Evolutionary conservation across 352 stramenopile genomes (phyloP), one percentile per base, ranked within the genome.

Genomic region (Peronosclerospora sorghi): DNA sequence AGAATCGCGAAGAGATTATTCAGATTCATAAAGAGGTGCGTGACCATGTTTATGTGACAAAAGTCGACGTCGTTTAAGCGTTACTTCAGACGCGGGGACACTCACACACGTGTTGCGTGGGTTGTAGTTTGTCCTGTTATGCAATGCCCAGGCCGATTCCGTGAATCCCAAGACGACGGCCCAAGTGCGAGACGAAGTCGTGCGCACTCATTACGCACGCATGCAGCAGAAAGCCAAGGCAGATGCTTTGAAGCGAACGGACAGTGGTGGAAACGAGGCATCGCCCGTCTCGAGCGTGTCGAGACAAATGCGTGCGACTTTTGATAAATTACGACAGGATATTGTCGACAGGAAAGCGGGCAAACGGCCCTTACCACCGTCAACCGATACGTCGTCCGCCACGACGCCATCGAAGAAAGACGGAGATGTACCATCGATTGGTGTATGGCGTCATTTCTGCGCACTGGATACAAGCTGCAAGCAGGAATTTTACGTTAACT

Each of bases 1-100:
- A 82, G 48, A 81, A 78, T 45, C 62, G 75, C 24, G 76, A 89
- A n/a, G 75, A 86, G 30, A 87, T 89, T 51, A 86, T 92, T 50
- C 73, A 86, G 46, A 83, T 86, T 41, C 79, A 92, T 62, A 92
- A 92, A 68, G 79, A 92, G 68, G 78, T 91, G 48, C 19, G 53
- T 8, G n/a, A n/a, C n/a, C n/a, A n/a, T n/a, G n/a, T n/a, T n/a
- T n/a, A n/a, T n/a, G n/a, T n/a, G n/a, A n/a, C n/a, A n/a, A n/a
- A n/a, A n/a, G n/a, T n/a, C n/a, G n/a, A n/a, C n/a, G n/a, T n/a
- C n/a, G n/a, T n/a, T n/a, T n/a, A n/a, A n/a, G n/a, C n/a, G n/a
- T n/a, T n/a, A n/a, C n/a, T n/a, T n/a, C n/a, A n/a, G n/a, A n/a
- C n/a, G n/a, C n/a, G n/a, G n/a, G n/a, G n/a, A n/a, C n/a, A n/a